Evolutionary conservation across 768 basidiomycete species (phyloP), one percentile per base, ranked within the genome.

Genomic region (Daedaleopsis nitida): DNA sequence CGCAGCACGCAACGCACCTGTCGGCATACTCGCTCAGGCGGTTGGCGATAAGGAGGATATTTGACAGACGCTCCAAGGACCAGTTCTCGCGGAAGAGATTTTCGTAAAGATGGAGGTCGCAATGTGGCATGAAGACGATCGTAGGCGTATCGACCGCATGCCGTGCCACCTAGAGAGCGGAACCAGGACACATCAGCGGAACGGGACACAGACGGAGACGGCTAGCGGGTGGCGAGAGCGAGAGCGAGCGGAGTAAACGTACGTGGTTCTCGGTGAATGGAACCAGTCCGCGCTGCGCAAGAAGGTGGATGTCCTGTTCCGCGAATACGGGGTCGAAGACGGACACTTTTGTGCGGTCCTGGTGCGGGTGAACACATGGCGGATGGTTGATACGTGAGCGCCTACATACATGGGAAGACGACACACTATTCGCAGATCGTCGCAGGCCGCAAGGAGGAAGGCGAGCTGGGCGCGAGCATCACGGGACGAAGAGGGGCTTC

Each of bases 81-180:
- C 87, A 88, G 69, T 90, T 91, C 13, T 80, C 79, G 59, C 80
- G 78, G 57, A 92, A 73, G 48, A 91, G 68, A 64, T 75, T 78
- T 69, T 92, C 88, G 71, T 91, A 89, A 27, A 92, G 78, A 62
- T 80, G 80, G 72, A 88, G 69, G 68, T 89, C 88, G 70, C 91
- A 91, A 72, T 92, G 90, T 21, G 89, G 90, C 88, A 91, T 90
- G 75, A 84, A 91, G 56, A 86, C 76, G 57, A 92, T 76, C 50
- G 88, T 89, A 64, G 86, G 84, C 57, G 64, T 53, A 27, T 65
- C 62, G 50, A 76, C 38, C 16, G 60, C 57, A 58, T 79, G 71
- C 55, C 70, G 70, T 23, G 72, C 73, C 24, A 69, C 70, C 79
- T 82, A 66, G 53, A 57, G 52, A 47, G 62, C 42, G 35, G 21